Evolutionary conservation across 2,329 filamentous ascomycete species (phyloP), one percentile per base, ranked within the genome.

Genomic region (Hirsutella minnesotensis): DNA sequence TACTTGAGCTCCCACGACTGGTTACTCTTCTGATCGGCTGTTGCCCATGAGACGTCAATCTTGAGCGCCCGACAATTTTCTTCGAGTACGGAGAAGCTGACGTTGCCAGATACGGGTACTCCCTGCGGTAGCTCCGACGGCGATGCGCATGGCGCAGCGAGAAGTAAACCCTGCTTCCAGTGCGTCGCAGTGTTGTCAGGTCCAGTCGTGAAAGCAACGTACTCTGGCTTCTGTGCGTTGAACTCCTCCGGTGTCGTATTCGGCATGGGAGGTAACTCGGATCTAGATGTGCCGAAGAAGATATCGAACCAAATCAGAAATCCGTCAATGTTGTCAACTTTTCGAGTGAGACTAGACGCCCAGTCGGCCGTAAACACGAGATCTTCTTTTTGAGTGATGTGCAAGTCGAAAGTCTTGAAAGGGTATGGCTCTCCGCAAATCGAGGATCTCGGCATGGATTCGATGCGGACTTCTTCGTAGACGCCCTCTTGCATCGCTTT

Each of bases 291-390:
- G 50, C 83, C 76, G 64, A 95, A 95, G 69, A 92, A 92, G 20
- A 83, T 90, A 60, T 96, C 90, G 58, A 95, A 95, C 86, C 89
- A 95, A 51, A 95, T 75, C 13, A 87, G 72, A 61, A 88, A 94
- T 4, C 86, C 90, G 56, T 95, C 87, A n/a, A 95, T 66, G 2
- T 70, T 67, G 46, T 84, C 78, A 43, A 82, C 68, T 47, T 83
- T 75, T 37, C 72, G 65, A 1, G 68, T 72, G 5, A 92, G 56
- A 15, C 67, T 73, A 9, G 79, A 73, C 43, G 72, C 59, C 67
- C 87, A 94, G 3, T 73, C 64, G 9, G 79, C 75, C 38, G 75
- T 76, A 65, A 95, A 95, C 15, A 77, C 73, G 16, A 95, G 70
- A 52, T 95, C 86, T 31, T 80, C 70, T 1, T 78, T 69, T 19